Conservation (phyloP, 768 basidiomycete genomes). For the Russula sp. region DNA sequence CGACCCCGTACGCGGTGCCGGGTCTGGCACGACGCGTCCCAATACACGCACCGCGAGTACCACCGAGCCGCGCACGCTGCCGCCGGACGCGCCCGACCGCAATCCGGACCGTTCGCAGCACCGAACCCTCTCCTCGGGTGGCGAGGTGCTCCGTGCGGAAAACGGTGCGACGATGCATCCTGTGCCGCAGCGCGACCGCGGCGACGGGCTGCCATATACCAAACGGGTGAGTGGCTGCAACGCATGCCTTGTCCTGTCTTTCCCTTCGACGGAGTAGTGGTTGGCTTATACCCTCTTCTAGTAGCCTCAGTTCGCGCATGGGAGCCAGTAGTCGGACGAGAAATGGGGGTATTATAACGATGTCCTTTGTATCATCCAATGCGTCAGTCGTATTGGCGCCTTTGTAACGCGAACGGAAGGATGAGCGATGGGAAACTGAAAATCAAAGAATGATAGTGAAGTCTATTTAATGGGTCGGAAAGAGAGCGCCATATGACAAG, state of each 20-base stretch:
- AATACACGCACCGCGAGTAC: not conserved
- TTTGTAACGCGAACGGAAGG: not conserved
- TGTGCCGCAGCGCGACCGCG: conserved; percentile 11
- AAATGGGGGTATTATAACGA: not conserved
- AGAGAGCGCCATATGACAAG: not conserved
- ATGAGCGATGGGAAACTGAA: not conserved
- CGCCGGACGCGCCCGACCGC: conserved; percentile 3
- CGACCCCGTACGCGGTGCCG: not conserved
- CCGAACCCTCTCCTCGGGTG: not conserved
- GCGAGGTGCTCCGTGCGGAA: not conserved
- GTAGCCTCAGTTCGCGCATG: not conserved
- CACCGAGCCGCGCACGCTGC: not conserved
- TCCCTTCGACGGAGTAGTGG: not conserved
- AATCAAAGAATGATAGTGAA: not conserved
- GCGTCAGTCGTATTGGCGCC: not conserved
- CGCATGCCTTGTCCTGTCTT: not conserved
- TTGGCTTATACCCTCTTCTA: not conserved
- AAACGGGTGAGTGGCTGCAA: conserved; percentile 9
- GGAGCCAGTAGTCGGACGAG: too few species aligned
- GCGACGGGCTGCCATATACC: conserved; percentile 12
- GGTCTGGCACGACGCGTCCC: not conserved
- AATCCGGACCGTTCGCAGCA: conserved; percentile 10
- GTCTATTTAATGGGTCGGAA: not conserved
- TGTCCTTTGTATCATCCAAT: not conserved
- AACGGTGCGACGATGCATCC: conserved; percentile 14